A percentile compares a stretch with the other conserved stretches of the same genome.
These are phyloP conservation scores for Hericium erinaceus DNA, from an alignment of 768 basidiomycete genomes.

Conservation along the genomic window DNA sequence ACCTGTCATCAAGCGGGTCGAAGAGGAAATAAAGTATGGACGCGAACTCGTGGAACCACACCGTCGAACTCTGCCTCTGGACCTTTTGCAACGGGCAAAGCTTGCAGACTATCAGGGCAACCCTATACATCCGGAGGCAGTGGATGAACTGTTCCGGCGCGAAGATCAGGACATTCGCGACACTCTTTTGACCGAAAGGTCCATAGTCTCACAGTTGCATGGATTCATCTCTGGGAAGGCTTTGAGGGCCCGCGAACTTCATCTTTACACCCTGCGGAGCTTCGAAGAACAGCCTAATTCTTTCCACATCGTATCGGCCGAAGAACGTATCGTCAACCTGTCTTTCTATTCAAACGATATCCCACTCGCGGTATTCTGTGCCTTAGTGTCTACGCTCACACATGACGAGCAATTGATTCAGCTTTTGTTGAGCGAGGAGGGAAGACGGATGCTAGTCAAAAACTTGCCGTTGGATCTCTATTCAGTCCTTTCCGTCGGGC, in stretches of 20 bases:
- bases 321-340: conserved; percentile 49
- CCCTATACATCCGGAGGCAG: conserved; percentile 35
- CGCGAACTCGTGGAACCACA: not conserved
- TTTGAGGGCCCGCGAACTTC: conserved; percentile 54
- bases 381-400: conserved; percentile 46
- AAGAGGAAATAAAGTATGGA: not conserved
- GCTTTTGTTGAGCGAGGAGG: conserved; percentile 40
- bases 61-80: conserved; percentile 18
- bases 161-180: conserved; percentile 49
- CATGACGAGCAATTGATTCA: conserved; percentile 49
- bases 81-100: conserved; percentile 39
- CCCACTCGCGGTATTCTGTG: conserved; percentile 55
- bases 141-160: conserved; percentile 42
- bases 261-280: conserved; percentile 41
- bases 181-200: conserved; percentile 58
- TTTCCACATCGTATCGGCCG: conserved; percentile 38
- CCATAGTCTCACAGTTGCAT: conserved; percentile 62
- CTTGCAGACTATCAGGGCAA: conserved; percentile 34
- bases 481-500: conserved; percentile 45
- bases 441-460: conserved; percentile 38
- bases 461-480: conserved; percentile 45
- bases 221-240: conserved; percentile 66
- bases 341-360: conserved; percentile 56
- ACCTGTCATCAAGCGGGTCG: not conserved
- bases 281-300: conserved; percentile 34